Conservation (phyloP, 768 basidiomycete species). For the Kwoniella sp. region DNA sequence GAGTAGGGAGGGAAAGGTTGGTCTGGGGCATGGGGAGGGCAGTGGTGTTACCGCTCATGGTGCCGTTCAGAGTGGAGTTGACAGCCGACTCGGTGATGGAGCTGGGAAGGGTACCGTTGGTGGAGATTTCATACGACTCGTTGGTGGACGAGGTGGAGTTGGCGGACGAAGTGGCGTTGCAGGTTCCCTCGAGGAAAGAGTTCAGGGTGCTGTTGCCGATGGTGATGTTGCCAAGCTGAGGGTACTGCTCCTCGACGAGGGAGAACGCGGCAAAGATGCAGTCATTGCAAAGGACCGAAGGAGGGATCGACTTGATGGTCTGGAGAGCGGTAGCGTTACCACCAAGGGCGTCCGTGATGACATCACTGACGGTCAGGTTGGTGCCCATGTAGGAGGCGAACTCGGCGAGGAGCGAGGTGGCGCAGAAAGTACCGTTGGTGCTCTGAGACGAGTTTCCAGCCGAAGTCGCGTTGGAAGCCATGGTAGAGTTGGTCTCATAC, state of each 20-base stretch:
- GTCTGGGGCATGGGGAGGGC: not conserved
- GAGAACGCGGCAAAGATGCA: constrained; percentile 45
- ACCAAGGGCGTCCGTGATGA: constrained; percentile 30
- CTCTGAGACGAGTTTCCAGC: constrained; percentile 19
- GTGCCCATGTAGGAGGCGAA: constrained; percentile 40
- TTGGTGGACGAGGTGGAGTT: constrained; percentile 2
- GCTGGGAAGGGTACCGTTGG: constrained; percentile 41
- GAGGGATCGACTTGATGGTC: constrained; percentile 18
- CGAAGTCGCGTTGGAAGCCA: not conserved
- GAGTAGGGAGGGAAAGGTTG: constrained; percentile 7
- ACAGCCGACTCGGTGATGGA: constrained; percentile 36
- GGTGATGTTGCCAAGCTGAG: constrained; percentile 23
- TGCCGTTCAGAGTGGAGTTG: constrained; percentile 37
- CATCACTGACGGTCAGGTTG: constrained; percentile 34
- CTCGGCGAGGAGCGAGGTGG: constrained; percentile 36
- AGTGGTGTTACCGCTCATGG: constrained; percentile 19
- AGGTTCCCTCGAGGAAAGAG: constrained; percentile 24
- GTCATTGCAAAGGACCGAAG: constrained; percentile 37
- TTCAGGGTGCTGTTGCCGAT: constrained; percentile 30
- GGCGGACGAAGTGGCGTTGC: constrained; percentile 18
- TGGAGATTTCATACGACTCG: constrained; percentile 3
- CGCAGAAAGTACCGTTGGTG: constrained; percentile 47
- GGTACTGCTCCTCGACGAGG: constrained; percentile 34
- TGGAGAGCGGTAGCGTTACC: constrained; percentile 34
- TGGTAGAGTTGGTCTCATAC: constrained; percentile 1